These are phyloP conservation scores for Penicillium psychrofluorescens DNA, from an alignment of 495 filamentous ascomycete species.

Conservation along the genomic window DNA sequence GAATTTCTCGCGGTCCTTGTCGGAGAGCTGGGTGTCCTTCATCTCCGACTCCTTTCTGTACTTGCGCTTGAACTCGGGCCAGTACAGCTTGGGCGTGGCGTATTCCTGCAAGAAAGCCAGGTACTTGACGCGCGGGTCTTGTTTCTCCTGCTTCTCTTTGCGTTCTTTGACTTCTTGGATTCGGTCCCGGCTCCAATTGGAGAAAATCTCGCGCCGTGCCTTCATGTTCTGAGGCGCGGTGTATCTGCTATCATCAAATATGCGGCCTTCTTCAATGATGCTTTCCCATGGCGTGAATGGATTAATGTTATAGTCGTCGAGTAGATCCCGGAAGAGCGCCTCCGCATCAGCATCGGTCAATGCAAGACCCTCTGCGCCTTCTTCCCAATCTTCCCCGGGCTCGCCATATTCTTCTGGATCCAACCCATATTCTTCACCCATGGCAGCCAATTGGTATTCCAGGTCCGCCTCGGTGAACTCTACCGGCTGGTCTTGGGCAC, in stretches of 20 bases:
- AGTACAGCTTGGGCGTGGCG: constrained; percentile 86
- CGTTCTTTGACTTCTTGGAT: constrained; percentile 64
- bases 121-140: constrained; percentile 80
- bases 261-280: constrained; percentile 68
- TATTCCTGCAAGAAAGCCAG: constrained; percentile 72
- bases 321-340: constrained; percentile 76
- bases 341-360: constrained; percentile 62
- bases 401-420: constrained; percentile 67
- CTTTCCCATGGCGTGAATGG: constrained; percentile 93
- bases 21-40: constrained; percentile 64
- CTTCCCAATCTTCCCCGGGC: constrained; percentile 58
- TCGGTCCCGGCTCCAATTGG: constrained; percentile 67
- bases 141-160: constrained; percentile 70
- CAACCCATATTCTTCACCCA: constrained; percentile 72
- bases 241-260: constrained; percentile 83
- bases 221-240: constrained; percentile 75
- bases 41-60: constrained; percentile 75
- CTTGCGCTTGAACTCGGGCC: constrained; percentile 93
- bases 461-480: constrained; percentile 97
- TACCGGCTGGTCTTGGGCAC: constrained; percentile 50
- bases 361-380: constrained; percentile 58
- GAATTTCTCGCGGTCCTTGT: constrained; percentile 85
- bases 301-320: constrained; percentile 73
- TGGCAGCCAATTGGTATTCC: constrained; percentile 79
- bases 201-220: constrained; percentile 71